phyloP scores from a whole-genome alignment of 352 stramenopile species.

The Saprolegnia parasitica region DNA sequence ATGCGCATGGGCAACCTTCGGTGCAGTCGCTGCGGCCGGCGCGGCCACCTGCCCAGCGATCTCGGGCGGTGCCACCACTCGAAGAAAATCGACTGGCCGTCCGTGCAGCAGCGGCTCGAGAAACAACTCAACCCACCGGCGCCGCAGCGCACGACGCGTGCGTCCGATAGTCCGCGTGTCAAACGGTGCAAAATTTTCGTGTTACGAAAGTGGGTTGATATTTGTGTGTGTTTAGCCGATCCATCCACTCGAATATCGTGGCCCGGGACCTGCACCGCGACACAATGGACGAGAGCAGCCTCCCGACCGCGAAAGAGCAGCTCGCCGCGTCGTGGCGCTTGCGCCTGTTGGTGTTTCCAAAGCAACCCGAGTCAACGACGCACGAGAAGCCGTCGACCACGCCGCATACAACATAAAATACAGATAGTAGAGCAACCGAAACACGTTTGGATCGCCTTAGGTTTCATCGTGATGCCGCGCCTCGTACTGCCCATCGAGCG shows the following conservation, averaged over 20 bases:
- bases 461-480: background rate
- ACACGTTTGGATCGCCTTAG: too few species aligned
- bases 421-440: too few species aligned
- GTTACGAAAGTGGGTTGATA: background rate
- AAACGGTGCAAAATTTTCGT: background rate
- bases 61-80: slow-evolving; percentile 40
- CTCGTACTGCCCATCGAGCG: slow-evolving; percentile 38
- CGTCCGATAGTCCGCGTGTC: background rate
- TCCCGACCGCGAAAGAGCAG: slow-evolving; percentile 54
- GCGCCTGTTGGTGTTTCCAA: slow-evolving; percentile 17
- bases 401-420: background rate
- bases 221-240: slow-evolving; percentile 25
- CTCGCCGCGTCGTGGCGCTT: slow-evolving; percentile 30
- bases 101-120: slow-evolving; percentile 11
- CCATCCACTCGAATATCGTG: slow-evolving; percentile 5
- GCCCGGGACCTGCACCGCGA: slow-evolving; percentile 34
- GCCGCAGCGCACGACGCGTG: background rate
- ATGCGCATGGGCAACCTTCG: slow-evolving; percentile 69
- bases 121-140: slow-evolving; percentile 17
- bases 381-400: background rate
- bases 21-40: slow-evolving; percentile 52
- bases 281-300: slow-evolving; percentile 56
- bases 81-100: slow-evolving; percentile 23
- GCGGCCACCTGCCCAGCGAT: slow-evolving; percentile 50
- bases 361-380: background rate